phyloP scores from a whole-genome alignment of 2,329 filamentous ascomycete genomes.

The Fusarium keratoplasticum region DNA sequence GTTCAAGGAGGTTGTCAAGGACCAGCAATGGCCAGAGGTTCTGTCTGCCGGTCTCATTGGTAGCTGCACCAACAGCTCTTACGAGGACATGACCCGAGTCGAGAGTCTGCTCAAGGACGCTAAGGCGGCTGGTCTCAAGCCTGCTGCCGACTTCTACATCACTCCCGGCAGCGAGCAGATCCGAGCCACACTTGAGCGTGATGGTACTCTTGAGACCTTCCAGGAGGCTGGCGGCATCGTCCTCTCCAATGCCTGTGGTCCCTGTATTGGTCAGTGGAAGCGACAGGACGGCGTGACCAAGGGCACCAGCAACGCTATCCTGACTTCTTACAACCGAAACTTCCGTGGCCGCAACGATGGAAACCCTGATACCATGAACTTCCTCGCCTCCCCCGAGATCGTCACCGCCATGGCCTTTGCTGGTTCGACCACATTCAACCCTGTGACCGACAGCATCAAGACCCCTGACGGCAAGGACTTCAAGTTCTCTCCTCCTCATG shows the following conservation, averaged over 20 bases:
- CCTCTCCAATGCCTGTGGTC: constrained; percentile 93
- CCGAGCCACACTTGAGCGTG: constrained; percentile 88
- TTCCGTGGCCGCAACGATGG: constrained; percentile 98
- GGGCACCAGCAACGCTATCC: constrained; percentile 91
- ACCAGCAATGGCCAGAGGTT: constrained; percentile 95
- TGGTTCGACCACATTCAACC: constrained; percentile 94
- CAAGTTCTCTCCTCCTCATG: constrained; percentile 84
- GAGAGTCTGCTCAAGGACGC: constrained; percentile 84
- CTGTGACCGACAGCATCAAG: constrained; percentile 84
- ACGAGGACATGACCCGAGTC: constrained; percentile 94
- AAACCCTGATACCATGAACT: constrained; percentile 98
- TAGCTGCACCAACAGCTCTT: constrained; percentile 93
- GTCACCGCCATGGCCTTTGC: constrained; percentile 97
- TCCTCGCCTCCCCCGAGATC: constrained; percentile 94
- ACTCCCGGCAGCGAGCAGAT: constrained; percentile 98
- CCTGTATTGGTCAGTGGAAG: constrained; percentile 95
- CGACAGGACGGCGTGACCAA: constrained; percentile 87
- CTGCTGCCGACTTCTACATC: constrained; percentile 93
- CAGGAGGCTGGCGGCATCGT: constrained; percentile 97
- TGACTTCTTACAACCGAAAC: constrained; percentile 98
- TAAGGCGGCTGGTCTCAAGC: constrained; percentile 90
- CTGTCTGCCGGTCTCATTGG: constrained; percentile 97
- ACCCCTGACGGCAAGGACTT: constrained; percentile 86
- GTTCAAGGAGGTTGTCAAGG: constrained; percentile 93
- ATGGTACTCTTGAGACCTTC: constrained; percentile 92